Evolutionary conservation across 2,329 filamentous ascomycete species (phyloP).

Genomic region (Epichloe sylvatica): DNA sequence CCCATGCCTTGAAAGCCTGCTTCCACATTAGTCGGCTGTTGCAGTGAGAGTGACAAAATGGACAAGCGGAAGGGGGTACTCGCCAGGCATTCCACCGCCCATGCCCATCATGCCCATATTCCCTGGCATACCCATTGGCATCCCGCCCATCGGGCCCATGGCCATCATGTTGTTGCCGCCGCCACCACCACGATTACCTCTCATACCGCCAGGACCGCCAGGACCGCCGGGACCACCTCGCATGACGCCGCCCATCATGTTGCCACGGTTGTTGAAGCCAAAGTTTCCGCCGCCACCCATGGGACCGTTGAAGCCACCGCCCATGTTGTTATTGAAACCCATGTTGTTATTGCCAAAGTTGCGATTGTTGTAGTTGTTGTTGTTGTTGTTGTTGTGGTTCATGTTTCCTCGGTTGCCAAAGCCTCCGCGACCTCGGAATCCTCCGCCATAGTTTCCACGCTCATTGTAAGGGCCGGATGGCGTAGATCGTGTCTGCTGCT

Average conservation of each 20-base stretch:
- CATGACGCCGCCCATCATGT: slow-evolving; percentile 29
- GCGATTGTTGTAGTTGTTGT: slow-evolving; percentile 30
- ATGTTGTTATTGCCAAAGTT: slow-evolving; percentile 28
- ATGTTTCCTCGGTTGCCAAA: slow-evolving; percentile 32
- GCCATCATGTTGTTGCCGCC: slow-evolving; percentile 35
- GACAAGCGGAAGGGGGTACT: slow-evolving; percentile 4
- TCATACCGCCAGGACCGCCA: slow-evolving; percentile 30
- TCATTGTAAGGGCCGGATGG: slow-evolving; percentile 35
- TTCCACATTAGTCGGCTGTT: slow-evolving; percentile 10
- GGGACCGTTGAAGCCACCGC: slow-evolving; percentile 33
- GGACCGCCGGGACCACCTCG: slow-evolving; percentile 32
- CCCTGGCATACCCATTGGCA: slow-evolving; percentile 44
- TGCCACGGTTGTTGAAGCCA: slow-evolving; percentile 35
- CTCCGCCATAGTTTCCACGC: slow-evolving; percentile 32
- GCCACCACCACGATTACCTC: slow-evolving; percentile 28
- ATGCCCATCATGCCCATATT: slow-evolving; percentile 44
- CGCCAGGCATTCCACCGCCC: slow-evolving; percentile 24
- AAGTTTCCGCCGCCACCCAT: slow-evolving; percentile 38
- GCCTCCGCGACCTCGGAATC: slow-evolving; percentile 38
- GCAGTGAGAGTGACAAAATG: no score
- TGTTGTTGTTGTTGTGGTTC: slow-evolving; percentile 22
- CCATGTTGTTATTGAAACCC: slow-evolving; percentile 33
- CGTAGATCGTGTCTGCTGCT: slow-evolving; percentile 43
- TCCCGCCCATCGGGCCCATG: slow-evolving; percentile 33
- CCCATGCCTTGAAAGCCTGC: slow-evolving; percentile 54